A percentile compares a stretch with the other conserved stretches of the same genome.
Evolutionary conservation across 148 eudicot genomes (phyloP).

Genomic region (Nyssa sinensis): DNA sequence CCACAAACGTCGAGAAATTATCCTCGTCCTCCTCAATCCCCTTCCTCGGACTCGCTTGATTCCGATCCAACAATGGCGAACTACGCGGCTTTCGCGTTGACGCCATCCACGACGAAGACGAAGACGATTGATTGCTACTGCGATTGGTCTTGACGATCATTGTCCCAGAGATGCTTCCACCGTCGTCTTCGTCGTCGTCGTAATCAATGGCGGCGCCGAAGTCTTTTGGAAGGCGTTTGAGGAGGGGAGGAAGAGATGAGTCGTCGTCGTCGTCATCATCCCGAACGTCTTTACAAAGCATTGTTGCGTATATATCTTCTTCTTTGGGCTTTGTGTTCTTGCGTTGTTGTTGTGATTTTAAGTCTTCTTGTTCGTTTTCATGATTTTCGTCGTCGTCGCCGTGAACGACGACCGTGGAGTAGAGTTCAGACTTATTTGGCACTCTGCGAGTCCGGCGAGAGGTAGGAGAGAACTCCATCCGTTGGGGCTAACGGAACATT

Average conservation of each 20-base stretch:
- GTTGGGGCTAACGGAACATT: too few relatives aligned
- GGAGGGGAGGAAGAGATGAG: conserved; percentile 78
- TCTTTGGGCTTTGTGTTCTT: neutral
- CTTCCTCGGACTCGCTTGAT: conserved; percentile 24
- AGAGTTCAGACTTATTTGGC: conserved; percentile 42
- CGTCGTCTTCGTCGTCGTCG: conserved; percentile 39
- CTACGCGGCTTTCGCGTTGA: conserved; percentile 29
- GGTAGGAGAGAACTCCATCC: conserved; percentile 56
- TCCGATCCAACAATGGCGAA: conserved; percentile 19
- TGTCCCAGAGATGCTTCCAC: conserved; percentile 54
- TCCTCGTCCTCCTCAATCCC: conserved; percentile 29
- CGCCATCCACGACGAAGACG: conserved; percentile 1
- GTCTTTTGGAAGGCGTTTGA: conserved; percentile 91
- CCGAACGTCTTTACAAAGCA: conserved; percentile 41
- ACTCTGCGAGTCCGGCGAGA: conserved; percentile 47
- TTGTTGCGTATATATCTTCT: conserved; percentile 44
- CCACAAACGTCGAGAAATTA: conserved; percentile 70
- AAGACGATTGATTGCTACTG: conserved; percentile 8
- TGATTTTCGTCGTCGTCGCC: conserved; percentile 20
- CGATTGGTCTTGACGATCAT: conserved; percentile 53
- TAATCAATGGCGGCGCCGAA: conserved; percentile 63
- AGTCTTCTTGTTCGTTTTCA: conserved; percentile 7
- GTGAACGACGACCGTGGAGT: conserved; percentile 51
- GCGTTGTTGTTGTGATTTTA: neutral
- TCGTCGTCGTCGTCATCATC: conserved; percentile 52